These are phyloP conservation scores for Ustilago shanxiensis DNA, from an alignment of 1,284 basidiomycete species.

Conservation along the genomic window DNA sequence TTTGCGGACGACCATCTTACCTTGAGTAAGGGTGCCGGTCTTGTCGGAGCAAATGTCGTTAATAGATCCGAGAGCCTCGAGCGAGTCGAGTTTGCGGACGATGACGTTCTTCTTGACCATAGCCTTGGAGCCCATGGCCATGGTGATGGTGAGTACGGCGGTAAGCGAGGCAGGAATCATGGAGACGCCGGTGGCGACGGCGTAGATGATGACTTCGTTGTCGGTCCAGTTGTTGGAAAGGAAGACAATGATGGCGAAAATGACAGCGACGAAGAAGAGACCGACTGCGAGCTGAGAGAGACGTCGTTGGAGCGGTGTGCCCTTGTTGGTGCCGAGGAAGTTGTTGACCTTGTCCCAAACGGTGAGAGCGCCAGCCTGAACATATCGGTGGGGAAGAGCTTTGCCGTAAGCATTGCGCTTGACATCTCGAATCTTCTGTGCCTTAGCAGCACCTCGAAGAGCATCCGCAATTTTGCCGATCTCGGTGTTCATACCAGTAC, in stretches of 20 bases:
- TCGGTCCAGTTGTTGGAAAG: constrained; percentile 69
- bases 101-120: constrained; percentile 75
- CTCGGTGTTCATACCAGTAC: constrained; percentile 75
- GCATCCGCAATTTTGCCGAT: constrained; percentile 68
- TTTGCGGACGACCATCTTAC: constrained; percentile 67
- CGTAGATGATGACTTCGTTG: constrained; percentile 69
- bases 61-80: constrained; percentile 68
- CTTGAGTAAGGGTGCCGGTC: constrained; percentile 69
- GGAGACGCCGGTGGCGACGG: constrained; percentile 74
- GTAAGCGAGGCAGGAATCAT: constrained; percentile 73
- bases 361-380: constrained; percentile 70
- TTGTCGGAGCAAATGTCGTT: constrained; percentile 70
- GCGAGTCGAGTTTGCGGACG: constrained; percentile 72
- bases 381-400: constrained; percentile 69
- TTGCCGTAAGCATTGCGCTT: constrained; percentile 73
- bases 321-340: constrained; percentile 70
- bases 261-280: constrained; percentile 66
- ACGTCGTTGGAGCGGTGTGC: constrained; percentile 70
- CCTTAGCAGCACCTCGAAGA: constrained; percentile 62
- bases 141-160: constrained; percentile 70
- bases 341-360: constrained; percentile 67
- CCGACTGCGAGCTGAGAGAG: constrained; percentile 70
- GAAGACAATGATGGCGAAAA: constrained; percentile 71
- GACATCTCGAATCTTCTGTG: constrained; percentile 68
- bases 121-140: constrained; percentile 74